Evolutionary conservation across 202 grass and related monocot species (phyloP).

Genomic region (Panicum virgatum): DNA sequence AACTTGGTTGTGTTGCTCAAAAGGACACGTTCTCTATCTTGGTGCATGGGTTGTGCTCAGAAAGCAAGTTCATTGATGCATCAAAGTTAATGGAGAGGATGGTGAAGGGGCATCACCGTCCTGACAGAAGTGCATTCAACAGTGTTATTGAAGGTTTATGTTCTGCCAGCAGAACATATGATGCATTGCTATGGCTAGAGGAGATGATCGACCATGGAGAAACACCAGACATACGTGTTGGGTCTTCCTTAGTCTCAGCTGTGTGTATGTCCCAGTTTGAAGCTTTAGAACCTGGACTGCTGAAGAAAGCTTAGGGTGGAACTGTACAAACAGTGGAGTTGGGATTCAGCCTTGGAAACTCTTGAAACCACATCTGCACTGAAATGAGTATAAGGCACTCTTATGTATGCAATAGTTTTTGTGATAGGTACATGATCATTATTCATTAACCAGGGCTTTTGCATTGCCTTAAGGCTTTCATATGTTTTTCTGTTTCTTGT

Average conservation of each 20-base stretch:
- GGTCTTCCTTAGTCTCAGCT: constrained; percentile 55
- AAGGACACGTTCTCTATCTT: constrained; percentile 80
- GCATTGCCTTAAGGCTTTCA: not conserved
- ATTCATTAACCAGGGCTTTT: not conserved
- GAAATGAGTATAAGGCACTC: not conserved
- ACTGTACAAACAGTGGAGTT: not conserved
- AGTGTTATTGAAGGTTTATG: constrained; percentile 69
- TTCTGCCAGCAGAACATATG: constrained; percentile 56
- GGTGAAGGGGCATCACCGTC: constrained; percentile 59
- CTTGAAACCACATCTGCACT: not conserved
- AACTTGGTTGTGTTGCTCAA: constrained; percentile 54
- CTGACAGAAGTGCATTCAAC: constrained; percentile 46
- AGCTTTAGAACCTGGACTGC: constrained; percentile 24
- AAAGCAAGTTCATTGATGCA: constrained; percentile 52
- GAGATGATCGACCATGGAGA: constrained; percentile 82
- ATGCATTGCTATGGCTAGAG: constrained; percentile 81
- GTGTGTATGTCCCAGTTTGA: constrained; percentile 35
- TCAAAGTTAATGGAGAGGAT: constrained; percentile 69
- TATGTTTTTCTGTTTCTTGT: not conserved
- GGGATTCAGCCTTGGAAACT: constrained; percentile 5
- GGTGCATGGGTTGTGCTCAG: constrained; percentile 56
- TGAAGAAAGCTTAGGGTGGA: not conserved
- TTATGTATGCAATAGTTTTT: not conserved
- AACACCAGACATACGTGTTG: constrained; percentile 49
- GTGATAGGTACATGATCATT: not conserved